Percentiles rank a stretch among this genome's conserved stretches.
Evolutionary conservation across 805 yeast genomes (phyloP).

Genomic region (Grigorovia transvaalensis): DNA sequence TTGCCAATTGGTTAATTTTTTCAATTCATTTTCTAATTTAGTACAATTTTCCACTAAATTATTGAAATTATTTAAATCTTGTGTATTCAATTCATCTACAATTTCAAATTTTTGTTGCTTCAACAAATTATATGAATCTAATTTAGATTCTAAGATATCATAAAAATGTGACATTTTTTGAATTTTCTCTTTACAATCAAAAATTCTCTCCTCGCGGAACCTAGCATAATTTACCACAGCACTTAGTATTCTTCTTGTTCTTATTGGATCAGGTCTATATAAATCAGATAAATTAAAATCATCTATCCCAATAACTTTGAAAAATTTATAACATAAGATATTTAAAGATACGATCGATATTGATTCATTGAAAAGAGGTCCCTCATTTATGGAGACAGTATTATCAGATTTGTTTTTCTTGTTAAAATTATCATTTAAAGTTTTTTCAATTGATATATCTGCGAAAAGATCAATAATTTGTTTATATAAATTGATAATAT

Average conservation of each 20-base stretch:
- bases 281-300: slow-evolving; percentile 72
- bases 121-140: slow-evolving; percentile 32
- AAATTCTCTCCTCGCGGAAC: slow-evolving; percentile 67
- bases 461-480: slow-evolving; percentile 53
- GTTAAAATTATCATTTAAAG: neutral
- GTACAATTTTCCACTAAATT: slow-evolving; percentile 41
- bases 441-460: slow-evolving; percentile 35
- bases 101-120: slow-evolving; percentile 30
- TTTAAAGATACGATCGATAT: slow-evolving; percentile 27
- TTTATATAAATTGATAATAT: slow-evolving; percentile 44
- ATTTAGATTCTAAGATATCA: slow-evolving; percentile 35
- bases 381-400: slow-evolving; percentile 2
- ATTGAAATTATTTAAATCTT: slow-evolving; percentile 24
- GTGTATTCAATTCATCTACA: slow-evolving; percentile 18
- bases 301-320: slow-evolving; percentile 62
- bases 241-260: slow-evolving; percentile 59
- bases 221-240: slow-evolving; percentile 80
- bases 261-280: slow-evolving; percentile 60
- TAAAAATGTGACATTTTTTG: slow-evolving; percentile 41
- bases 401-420: neutral
- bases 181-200: slow-evolving; percentile 56
- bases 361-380: slow-evolving; percentile 3
- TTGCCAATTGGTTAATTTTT: slow-evolving; percentile 49
- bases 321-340: slow-evolving; percentile 47
- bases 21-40: slow-evolving; percentile 51